These are phyloP conservation scores for Eucalyptus albens DNA, from an alignment of 345 rosid genomes.

Conservation along the genomic window DNA sequence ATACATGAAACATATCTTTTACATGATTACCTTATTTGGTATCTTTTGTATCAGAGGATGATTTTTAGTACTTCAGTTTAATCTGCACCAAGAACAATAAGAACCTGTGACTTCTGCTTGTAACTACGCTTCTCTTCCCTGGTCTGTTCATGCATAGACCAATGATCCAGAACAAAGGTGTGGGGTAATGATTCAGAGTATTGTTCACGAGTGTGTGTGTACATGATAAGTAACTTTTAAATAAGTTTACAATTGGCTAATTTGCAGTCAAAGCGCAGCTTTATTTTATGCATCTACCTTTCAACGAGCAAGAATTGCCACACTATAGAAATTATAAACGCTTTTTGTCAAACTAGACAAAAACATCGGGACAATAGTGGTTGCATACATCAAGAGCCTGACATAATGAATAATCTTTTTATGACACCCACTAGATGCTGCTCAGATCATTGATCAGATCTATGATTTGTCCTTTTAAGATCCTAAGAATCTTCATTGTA, in stretches of 20 bases:
- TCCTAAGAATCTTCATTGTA: too few relatives aligned
- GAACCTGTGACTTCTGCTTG: not conserved
- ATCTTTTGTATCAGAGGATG: not conserved
- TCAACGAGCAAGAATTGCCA: too few relatives aligned
- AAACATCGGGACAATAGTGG: not conserved
- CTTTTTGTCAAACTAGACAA: not conserved
- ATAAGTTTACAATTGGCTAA: fast-evolving
- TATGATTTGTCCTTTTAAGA: fast-evolving
- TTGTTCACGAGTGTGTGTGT: too few relatives aligned
- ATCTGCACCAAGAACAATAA: not conserved
- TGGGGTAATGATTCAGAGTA: too few relatives aligned
- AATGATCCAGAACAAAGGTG: too few relatives aligned
- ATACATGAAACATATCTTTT: too few relatives aligned
- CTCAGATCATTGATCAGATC: too few relatives aligned
- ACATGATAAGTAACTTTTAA: not conserved
- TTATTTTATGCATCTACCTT: not conserved
- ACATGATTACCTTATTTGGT: not conserved
- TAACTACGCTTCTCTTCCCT: not conserved
- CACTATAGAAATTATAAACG: not conserved
- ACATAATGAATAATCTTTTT: too few relatives aligned
- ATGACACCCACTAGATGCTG: too few relatives aligned
- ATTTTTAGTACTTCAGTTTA: not conserved
- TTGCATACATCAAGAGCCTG: not conserved
- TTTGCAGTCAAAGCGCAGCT: not conserved
- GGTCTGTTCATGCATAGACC: not conserved